These are phyloP conservation scores for Lindgomyces ingoldianus DNA, from an alignment of 495 filamentous ascomycete species.

Conservation along the genomic window DNA sequence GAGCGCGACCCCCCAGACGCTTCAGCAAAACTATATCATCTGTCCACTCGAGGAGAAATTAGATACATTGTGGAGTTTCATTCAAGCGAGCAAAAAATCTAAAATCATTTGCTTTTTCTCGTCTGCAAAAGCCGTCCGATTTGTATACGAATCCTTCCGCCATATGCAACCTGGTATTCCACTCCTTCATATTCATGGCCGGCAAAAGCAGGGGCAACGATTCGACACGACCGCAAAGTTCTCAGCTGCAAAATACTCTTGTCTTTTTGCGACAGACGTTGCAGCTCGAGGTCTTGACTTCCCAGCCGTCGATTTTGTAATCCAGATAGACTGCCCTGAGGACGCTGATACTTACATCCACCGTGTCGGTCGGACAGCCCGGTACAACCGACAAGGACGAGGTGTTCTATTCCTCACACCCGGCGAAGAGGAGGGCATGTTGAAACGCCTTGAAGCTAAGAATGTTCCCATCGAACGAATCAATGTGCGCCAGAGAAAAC, in stretches of 20 bases:
- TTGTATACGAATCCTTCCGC: constrained; percentile 89
- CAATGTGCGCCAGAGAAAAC: constrained; percentile 85
- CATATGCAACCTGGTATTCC: constrained; percentile 94
- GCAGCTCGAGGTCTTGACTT: constrained; percentile 93
- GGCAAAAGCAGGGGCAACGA: constrained; percentile 86
- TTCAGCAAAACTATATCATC: constrained; percentile 89
- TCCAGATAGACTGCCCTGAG: constrained; percentile 92
- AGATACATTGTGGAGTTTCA: constrained; percentile 88
- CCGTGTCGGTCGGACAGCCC: constrained; percentile 88
- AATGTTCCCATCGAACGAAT: constrained; percentile 84
- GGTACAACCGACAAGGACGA: constrained; percentile 83
- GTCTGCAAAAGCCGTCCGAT: constrained; percentile 93
- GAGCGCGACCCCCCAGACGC: constrained; percentile 76
- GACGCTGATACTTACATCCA: constrained; percentile 98
- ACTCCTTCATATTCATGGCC: constrained; percentile 90
- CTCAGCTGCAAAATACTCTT: constrained; percentile 71
- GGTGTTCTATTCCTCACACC: constrained; percentile 92
- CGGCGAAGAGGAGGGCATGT: constrained; percentile 83
- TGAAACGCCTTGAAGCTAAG: constrained; percentile 78
- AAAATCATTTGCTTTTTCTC: constrained; percentile 95
- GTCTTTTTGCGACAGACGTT: constrained; percentile 94
- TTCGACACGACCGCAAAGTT: constrained; percentile 85
- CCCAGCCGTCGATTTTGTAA: constrained; percentile 95
- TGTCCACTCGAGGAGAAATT: constrained; percentile 84
- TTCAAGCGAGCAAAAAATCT: constrained; percentile 79